Evolutionary conservation across 2,329 filamentous ascomycete genomes (phyloP), one percentile per base, ranked within the genome.

Genomic region (Epichloe glyceriae): DNA sequence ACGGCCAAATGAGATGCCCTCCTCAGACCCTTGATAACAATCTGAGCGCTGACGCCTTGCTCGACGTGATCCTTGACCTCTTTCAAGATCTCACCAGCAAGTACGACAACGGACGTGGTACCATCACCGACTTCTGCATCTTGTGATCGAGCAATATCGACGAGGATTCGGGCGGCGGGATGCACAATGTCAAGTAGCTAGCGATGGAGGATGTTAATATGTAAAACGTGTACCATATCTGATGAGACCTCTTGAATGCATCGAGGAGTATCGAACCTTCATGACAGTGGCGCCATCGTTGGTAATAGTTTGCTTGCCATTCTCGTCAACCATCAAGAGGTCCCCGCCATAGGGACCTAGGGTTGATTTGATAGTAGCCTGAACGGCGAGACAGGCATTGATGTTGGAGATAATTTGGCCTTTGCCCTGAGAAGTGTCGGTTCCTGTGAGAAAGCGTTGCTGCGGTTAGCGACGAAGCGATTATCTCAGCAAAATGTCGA

Each of bases 281-380:
- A 98, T 98, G 55, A 97, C 93, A 47, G 93, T 98, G 46, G 93
- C 93, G 65, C 93, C 93, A 73, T 98, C 93, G 72, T 98, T 98
- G 61, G 93, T 98, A 67, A 98, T 97, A 50, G 93, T 98, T 73
- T 96, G 89, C 69, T 74, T 84, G 68, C 93, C 93, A 76, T 96
- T 96, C 69, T 83, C 84, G 70, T 97, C 93, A 51, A 97, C 91
- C 72, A 98, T 84, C 67, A 98, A 78, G 67, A 97, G 73, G 72
- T 98, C 93, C 64, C 93, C 93, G 66, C 93, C 93, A 71, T 97
- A 98, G 35, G 93, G 93, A 40, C 93, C 93, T 37, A 98, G 78
- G 19, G 93, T 98, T 62, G 86, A 88, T 74, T 95, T 94, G 73
- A 98, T 91, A 53, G 91, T 97, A 47, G 84, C 80, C 73, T 98